phyloP scores from a whole-genome alignment of 768 basidiomycete species.

The Russula brevipes region DNA sequence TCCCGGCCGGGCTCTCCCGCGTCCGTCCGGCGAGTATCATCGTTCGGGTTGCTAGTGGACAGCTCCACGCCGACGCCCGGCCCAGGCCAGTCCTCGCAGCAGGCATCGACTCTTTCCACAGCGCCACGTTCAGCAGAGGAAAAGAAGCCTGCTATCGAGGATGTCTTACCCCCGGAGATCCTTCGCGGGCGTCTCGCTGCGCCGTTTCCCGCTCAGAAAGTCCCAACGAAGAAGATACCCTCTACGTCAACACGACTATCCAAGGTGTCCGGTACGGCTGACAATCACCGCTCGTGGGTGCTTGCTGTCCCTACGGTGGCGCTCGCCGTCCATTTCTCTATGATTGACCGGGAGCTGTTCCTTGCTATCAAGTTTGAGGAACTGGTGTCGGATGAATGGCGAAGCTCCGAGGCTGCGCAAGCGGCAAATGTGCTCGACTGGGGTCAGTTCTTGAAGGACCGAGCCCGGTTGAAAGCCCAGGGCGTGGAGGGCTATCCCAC shows the following conservation, averaged over 20 bases:
- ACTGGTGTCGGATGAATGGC: slow-evolving; percentile 70
- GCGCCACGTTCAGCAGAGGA: slow-evolving; percentile 32
- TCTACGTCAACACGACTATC: slow-evolving; percentile 30
- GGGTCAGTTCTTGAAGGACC: slow-evolving; percentile 74
- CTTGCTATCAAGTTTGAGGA: slow-evolving; percentile 84
- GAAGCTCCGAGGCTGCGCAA: slow-evolving; percentile 43
- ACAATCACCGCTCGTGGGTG: slow-evolving; percentile 67
- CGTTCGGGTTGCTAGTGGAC: slow-evolving; percentile 10
- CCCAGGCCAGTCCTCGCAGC: not conserved
- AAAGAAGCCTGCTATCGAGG: slow-evolving; percentile 50
- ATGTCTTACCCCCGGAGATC: slow-evolving; percentile 63
- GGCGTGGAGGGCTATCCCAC: slow-evolving; percentile 54
- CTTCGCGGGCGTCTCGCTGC: slow-evolving; percentile 50
- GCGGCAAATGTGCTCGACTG: slow-evolving; percentile 73
- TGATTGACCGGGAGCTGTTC: slow-evolving; percentile 87
- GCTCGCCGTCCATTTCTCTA: slow-evolving; percentile 73
- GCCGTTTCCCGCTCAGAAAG: slow-evolving; percentile 25
- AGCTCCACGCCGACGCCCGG: slow-evolving; percentile 20
- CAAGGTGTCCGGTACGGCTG: not conserved
- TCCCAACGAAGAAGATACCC: slow-evolving; percentile 33
- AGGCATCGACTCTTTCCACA: not conserved
- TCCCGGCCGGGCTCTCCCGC: slow-evolving; percentile 20
- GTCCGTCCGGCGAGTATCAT: slow-evolving; percentile 19
- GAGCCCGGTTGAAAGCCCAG: slow-evolving; percentile 63
- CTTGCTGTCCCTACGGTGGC: slow-evolving; percentile 53